These are phyloP conservation scores for Gliomastix tumulicola DNA, from an alignment of 2,329 filamentous ascomycete genomes.

Conservation along the genomic window DNA sequence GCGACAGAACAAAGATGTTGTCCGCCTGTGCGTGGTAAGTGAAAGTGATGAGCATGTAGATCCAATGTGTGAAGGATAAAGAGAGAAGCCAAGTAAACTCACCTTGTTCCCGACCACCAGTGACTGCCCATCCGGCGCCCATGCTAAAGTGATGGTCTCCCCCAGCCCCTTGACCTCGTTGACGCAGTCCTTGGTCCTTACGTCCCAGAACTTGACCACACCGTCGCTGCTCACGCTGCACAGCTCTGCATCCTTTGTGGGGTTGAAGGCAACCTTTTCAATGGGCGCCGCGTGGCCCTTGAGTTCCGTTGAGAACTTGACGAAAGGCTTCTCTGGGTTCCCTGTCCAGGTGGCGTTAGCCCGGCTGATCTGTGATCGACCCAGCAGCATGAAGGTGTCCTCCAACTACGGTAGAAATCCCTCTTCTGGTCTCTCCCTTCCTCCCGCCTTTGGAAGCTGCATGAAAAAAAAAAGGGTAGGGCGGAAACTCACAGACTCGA, in stretches of 20 bases:
- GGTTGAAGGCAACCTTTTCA: slow-evolving; percentile 74
- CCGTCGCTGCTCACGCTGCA: slow-evolving; percentile 70
- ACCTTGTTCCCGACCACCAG: slow-evolving; percentile 71
- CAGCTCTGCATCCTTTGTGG: slow-evolving; percentile 68
- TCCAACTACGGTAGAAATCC: no score
- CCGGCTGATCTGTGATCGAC: no score
- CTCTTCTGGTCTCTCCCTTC: no score
- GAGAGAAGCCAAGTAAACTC: no score
- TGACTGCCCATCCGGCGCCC: slow-evolving; percentile 64
- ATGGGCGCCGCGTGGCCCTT: slow-evolving; percentile 59
- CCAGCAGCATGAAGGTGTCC: no score
- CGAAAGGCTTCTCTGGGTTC: slow-evolving; percentile 71
- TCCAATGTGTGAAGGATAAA: no score
- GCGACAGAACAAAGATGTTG: slow-evolving; percentile 55
- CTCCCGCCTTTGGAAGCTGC: no score
- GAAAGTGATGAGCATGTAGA: no score
- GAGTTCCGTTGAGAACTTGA: slow-evolving; percentile 69
- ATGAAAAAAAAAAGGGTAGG: background rate
- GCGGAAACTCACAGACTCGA: slow-evolving; percentile 56
- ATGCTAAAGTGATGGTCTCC: slow-evolving; percentile 64
- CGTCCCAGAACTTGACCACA: slow-evolving; percentile 73
- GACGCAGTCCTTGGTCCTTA: slow-evolving; percentile 62
- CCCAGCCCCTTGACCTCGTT: slow-evolving; percentile 63
- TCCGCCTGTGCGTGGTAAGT: slow-evolving; percentile 54
- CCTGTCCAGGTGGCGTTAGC: slow-evolving; percentile 24